Percentiles rank a stretch among this genome's conserved stretches.
Conservation (phyloP, 2,329 filamentous ascomycete species). For the Cladophialophora exuberans region DNA sequence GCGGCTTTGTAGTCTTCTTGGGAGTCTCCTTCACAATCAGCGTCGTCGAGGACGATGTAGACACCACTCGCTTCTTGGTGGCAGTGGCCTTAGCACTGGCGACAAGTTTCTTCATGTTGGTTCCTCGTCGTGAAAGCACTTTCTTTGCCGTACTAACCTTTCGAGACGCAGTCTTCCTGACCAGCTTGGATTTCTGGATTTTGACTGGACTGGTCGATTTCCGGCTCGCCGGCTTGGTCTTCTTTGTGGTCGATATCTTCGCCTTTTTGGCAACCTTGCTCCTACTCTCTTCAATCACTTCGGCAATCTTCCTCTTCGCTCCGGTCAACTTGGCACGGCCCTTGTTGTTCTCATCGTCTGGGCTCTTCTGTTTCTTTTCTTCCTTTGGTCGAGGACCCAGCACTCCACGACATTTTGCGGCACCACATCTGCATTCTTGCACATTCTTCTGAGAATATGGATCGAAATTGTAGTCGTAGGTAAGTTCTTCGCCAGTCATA, state of each 20-base stretch:
- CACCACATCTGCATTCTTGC: constrained; percentile 66
- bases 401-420: constrained; percentile 63
- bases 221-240: constrained; percentile 13
- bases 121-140: constrained; percentile 20
- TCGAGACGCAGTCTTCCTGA: constrained; percentile 19
- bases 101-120: constrained; percentile 27
- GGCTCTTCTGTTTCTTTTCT: constrained; percentile 27
- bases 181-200: constrained; percentile 20
- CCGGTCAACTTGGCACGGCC: constrained; percentile 28
- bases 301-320: constrained; percentile 32
- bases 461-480: constrained; percentile 85
- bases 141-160: constrained; percentile 14
- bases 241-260: constrained; percentile 12
- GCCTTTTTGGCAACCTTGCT: constrained; percentile 28
- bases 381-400: constrained; percentile 63
- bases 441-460: constrained; percentile 65
- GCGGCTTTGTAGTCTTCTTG: constrained; percentile 2
- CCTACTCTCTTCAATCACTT: constrained; percentile 28
- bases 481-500: constrained; percentile 92
- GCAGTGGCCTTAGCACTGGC: constrained; percentile 22
- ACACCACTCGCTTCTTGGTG: constrained; percentile 22
- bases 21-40: constrained; percentile 24
- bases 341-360: constrained; percentile 25
- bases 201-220: constrained; percentile 19
- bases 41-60: constrained; percentile 23